A percentile compares a stretch with the other conserved stretches of the same genome.
Conservation (phyloP, 495 filamentous ascomycete species). For the Aspergillus kassunensis region DNA sequence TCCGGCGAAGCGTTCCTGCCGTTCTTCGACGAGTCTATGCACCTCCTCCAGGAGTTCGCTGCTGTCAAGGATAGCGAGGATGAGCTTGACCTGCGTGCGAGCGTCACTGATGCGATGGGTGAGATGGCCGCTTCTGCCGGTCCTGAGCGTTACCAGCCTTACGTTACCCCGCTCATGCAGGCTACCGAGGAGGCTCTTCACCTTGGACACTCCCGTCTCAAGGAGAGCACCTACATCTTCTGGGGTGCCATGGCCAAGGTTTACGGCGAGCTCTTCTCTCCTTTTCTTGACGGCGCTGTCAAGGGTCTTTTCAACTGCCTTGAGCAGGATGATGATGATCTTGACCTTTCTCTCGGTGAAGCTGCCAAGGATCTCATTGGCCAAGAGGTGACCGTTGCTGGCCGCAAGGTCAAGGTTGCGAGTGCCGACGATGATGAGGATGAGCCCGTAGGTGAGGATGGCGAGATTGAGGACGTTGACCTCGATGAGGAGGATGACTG, state of each 20-base stretch:
- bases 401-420: constrained; percentile 80
- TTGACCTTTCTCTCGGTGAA: constrained; percentile 75
- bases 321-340: constrained; percentile 83
- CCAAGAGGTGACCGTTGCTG: constrained; percentile 69
- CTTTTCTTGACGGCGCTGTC: constrained; percentile 81
- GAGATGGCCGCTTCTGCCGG: constrained; percentile 89
- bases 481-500: constrained; percentile 75
- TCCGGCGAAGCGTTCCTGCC: constrained; percentile 79
- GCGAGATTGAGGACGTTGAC: constrained; percentile 59
- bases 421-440: constrained; percentile 54
- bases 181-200: constrained; percentile 89
- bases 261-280: constrained; percentile 83
- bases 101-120: constrained; percentile 86
- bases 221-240: constrained; percentile 94
- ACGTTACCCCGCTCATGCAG: constrained; percentile 81
- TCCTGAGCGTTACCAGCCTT: constrained; percentile 79
- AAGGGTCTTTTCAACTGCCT: constrained; percentile 81
- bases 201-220: constrained; percentile 81
- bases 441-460: constrained; percentile 42
- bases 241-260: constrained; percentile 94
- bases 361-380: constrained; percentile 73
- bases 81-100: constrained; percentile 83
- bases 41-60: constrained; percentile 76
- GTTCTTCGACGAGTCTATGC: constrained; percentile 87
- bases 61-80: constrained; percentile 83